A percentile compares a stretch with the other conserved stretches of the same genome.
Conservation (phyloP, 2,329 filamentous ascomycete genomes). For the Atkinsonella texensis region DNA sequence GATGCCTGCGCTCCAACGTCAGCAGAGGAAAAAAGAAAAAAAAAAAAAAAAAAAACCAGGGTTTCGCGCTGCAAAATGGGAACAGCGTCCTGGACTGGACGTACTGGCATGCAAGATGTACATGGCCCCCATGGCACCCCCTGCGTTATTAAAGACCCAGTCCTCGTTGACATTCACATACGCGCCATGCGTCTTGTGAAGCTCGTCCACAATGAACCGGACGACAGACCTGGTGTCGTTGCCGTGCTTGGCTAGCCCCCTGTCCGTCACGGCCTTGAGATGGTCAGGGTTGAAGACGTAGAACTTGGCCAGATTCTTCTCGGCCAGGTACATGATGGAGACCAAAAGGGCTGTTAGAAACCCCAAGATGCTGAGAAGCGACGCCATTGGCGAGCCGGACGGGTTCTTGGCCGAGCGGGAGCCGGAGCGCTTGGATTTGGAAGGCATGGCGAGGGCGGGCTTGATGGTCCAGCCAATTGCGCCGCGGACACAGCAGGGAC, state of each 20-base stretch:
- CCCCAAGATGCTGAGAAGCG: conserved; percentile 36
- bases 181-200: conserved; percentile 36
- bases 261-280: conserved; percentile 55
- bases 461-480: background rate
- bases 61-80: background rate
- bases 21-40: conserved; percentile 5
- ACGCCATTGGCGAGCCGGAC: conserved; percentile 12
- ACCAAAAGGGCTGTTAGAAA: conserved; percentile 42
- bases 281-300: conserved; percentile 64
- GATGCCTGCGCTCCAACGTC: conserved; percentile 36
- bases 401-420: background rate
- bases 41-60: background rate
- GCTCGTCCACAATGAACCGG: conserved; percentile 55
- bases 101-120: conserved; percentile 76
- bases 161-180: conserved; percentile 63
- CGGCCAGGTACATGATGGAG: conserved; percentile 41
- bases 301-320: conserved; percentile 49
- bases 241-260: conserved; percentile 55
- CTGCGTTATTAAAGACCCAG: conserved; percentile 88
- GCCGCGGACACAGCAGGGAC: no score
- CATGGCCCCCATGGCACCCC: conserved; percentile 86
- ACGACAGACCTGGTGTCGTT: conserved; percentile 64
- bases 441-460: conserved; percentile 3
- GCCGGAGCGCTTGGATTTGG: conserved; percentile 9
- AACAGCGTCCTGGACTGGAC: no score